These are phyloP conservation scores for Chaetomium cochliodes DNA, from an alignment of 495 filamentous ascomycete genomes.

Conservation along the genomic window DNA sequence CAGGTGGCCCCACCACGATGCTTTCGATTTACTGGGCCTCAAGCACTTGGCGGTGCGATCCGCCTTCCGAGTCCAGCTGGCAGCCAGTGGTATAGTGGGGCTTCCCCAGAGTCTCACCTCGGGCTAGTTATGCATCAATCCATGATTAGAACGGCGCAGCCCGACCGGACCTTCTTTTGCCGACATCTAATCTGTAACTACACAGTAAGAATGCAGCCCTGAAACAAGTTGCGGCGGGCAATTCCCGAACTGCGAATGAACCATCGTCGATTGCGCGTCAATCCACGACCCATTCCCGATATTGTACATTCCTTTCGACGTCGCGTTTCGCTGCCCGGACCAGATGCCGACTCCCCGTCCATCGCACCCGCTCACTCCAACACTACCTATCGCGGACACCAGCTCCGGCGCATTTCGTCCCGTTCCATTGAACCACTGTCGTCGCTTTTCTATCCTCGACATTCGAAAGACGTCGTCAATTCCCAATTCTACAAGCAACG, in stretches of 20 bases:
- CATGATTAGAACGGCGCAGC: not conserved
- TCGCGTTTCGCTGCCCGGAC: not conserved
- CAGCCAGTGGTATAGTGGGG: not conserved
- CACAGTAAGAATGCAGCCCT: not conserved
- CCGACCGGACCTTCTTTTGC: not conserved
- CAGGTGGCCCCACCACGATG: not conserved
- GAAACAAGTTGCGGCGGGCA: not conserved
- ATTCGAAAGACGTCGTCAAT: no score
- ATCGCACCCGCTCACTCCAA: not conserved
- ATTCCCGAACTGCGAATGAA: not conserved
- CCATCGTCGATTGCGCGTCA: not conserved
- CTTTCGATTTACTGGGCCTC: not conserved
- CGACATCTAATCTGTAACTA: no score
- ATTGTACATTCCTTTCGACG: not conserved
- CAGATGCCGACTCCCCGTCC: not conserved
- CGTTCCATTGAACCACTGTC: not conserved
- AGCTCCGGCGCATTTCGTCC: not conserved
- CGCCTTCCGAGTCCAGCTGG: not conserved
- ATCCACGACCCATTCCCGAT: not conserved
- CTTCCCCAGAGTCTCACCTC: not conserved
- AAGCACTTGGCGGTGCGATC: no score
- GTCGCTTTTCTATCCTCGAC: not conserved
- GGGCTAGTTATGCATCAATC: slow-evolving; percentile 8
- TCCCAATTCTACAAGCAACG: not conserved
- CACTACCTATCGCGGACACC: not conserved